A percentile compares a stretch with the other conserved stretches of the same genome.
Evolutionary conservation across 306 rosid genomes (phyloP).

Genomic region (Gynostemma pentaphyllum): DNA sequence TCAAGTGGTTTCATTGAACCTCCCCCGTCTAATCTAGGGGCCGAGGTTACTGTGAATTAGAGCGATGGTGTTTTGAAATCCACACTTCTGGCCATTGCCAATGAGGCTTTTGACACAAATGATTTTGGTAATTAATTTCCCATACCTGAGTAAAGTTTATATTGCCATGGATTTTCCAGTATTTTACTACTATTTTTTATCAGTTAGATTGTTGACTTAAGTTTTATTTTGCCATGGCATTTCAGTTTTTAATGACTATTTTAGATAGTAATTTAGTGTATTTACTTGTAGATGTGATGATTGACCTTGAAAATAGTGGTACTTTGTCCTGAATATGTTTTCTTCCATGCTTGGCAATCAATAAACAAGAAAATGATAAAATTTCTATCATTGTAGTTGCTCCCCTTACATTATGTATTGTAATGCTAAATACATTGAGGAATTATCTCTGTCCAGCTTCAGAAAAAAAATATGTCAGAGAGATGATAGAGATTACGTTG

Average conservation of each 20-base stretch:
- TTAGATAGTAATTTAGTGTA: not conserved
- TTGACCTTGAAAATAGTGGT: not conserved
- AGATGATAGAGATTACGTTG: not conserved
- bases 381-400: not conserved
- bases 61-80: slow-evolving; percentile 8
- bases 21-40: slow-evolving; percentile 16
- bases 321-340: not conserved
- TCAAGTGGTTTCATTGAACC: slow-evolving; percentile 12
- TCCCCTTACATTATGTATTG: not conserved
- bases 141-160: not conserved
- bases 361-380: not conserved
- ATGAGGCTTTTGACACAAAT: slow-evolving; percentile 18
- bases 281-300: not conserved
- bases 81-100: slow-evolving; percentile 12
- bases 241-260: not conserved
- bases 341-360: not conserved
- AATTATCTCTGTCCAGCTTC: not conserved
- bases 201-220: too few relatives aligned
- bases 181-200: too few relatives aligned
- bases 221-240: too few relatives aligned
- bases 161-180: too few relatives aligned
- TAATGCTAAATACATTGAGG: not conserved
- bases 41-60: not conserved
- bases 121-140: slow-evolving; percentile 16
- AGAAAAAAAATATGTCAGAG: not conserved